Evolutionary conservation across 139 green algal genomes (phyloP), one percentile per base, ranked within the genome.

Genomic region (Protoeuglena noctilucae): DNA sequence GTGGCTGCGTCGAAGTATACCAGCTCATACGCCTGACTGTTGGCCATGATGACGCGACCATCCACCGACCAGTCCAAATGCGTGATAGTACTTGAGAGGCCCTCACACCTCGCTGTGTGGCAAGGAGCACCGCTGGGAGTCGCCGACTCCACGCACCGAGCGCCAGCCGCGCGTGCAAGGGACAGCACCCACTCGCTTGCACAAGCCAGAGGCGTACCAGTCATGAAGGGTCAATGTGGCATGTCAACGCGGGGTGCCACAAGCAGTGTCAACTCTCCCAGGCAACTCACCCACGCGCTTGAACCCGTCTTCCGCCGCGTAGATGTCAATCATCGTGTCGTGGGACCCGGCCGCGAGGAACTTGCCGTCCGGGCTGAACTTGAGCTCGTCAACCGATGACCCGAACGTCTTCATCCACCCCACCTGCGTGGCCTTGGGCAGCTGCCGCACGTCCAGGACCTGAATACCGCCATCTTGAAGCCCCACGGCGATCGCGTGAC

Each of bases 271-370:
- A n/a, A n/a, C n/a, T n/a, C n/a, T n/a, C n/a, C n/a, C n/a, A n/a
- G n/a, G n/a, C n/a, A n/a, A n/a, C 64, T 65, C 68, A 12, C 53
- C 60, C 17, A 75, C 56, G 23, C 71, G 51, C 28, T 55, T 23
- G 48, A 76, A 79, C 16, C 48, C 63, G 39, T 65, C 68, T 29
- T 60, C 56, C 34, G 58, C 25, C 19, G 18, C 56, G 60, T 74
- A 80, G 12, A 87, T 48, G 60, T 87, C 78, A 21, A 87, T 69
- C 61, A 54, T 71, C 2, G 61, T 64, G 54, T 87, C 78, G 40
- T 66, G 64, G 14, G 68, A 76, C 18, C 60, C 64, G 4, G 58
- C 73, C 24, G 78, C 78, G 49, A 87, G 59, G 21, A 71, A 58
- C 43, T 51, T 54, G 51, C 55, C 48, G 61, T 77, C 64, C 30